These are phyloP conservation scores for Gaeumannomyces sp. DNA, from an alignment of 2,329 filamentous ascomycete species.

Conservation along the genomic window DNA sequence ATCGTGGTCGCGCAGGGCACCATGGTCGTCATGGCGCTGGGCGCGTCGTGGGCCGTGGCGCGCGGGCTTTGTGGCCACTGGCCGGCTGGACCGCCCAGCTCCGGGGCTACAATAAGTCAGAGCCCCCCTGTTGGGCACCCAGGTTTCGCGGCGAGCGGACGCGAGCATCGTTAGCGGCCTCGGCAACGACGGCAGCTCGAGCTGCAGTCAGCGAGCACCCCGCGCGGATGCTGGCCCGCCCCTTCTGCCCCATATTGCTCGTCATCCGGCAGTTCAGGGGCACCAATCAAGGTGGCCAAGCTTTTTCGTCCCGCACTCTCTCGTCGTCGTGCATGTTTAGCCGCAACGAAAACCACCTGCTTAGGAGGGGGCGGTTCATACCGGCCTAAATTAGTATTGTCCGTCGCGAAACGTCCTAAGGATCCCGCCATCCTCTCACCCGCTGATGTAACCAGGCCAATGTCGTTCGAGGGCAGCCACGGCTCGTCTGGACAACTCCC, in stretches of 20 bases:
- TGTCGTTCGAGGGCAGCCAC: not conserved
- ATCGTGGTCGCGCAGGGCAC: slow-evolving; percentile 5
- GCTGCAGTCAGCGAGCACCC: not conserved
- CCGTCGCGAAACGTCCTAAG: not conserved
- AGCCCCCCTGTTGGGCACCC: too few relatives aligned
- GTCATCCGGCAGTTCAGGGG: not conserved
- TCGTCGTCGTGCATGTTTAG: not conserved
- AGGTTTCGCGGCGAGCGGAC: too few relatives aligned
- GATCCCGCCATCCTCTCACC: not conserved
- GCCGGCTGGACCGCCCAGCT: too few relatives aligned
- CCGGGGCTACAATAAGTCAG: too few relatives aligned
- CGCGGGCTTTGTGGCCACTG: not conserved
- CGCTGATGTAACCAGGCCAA: not conserved
- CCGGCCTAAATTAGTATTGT: not conserved
- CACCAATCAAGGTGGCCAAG: not conserved
- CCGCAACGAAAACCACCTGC: not conserved
- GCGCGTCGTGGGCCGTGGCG: not conserved
- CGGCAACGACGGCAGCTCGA: not conserved
- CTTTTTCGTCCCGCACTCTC: not conserved
- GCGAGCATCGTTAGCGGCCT: not conserved
- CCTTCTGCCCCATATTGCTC: not conserved
- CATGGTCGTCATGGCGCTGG: slow-evolving; percentile 4
- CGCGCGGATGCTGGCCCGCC: too few relatives aligned
- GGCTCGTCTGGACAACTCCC: too few relatives aligned
- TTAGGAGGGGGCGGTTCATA: not conserved